Conservation (phyloP, 768 basidiomycete species). For the Hypholoma fasciculare region DNA sequence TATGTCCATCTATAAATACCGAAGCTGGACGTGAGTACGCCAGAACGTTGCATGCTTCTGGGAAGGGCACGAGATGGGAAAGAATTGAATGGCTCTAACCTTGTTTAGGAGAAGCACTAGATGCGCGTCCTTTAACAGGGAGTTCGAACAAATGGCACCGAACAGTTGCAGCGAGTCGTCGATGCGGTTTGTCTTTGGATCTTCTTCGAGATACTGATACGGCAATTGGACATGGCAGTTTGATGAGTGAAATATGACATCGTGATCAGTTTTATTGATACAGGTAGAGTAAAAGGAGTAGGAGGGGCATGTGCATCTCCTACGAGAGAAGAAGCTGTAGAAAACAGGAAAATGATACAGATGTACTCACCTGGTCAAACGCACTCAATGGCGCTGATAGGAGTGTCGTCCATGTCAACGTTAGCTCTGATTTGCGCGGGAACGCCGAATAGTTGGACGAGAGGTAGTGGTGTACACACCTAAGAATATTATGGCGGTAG, state of each 20-base stretch:
- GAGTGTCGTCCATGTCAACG: neutral
- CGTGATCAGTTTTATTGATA: neutral
- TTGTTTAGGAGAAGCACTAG: conserved; percentile 80
- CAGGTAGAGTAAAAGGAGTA: neutral
- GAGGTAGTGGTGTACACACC: conserved; percentile 22
- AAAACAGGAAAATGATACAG: neutral
- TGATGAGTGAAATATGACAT: neutral
- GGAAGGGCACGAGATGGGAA: neutral
- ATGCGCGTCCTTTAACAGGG: conserved; percentile 70
- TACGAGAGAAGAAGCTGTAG: neutral
- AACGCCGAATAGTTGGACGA: neutral
- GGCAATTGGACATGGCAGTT: neutral
- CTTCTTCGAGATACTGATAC: conserved; percentile 77
- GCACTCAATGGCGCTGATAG: conserved; percentile 74
- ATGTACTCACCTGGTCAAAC: conserved; percentile 68
- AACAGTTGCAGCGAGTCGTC: conserved; percentile 83
- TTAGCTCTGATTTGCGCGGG: neutral
- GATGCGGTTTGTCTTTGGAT: conserved; percentile 74
- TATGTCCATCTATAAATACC: conserved; percentile 58
- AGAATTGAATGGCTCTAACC: conserved; percentile 36
- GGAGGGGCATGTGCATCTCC: conserved; percentile 1
- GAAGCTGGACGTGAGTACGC: neutral
- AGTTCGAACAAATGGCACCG: conserved; percentile 73
- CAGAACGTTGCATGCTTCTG: neutral
- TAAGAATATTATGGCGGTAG: conserved; percentile 83